Conservation (phyloP, 495 filamentous ascomycete species). For the Sporormia fimetaria region DNA sequence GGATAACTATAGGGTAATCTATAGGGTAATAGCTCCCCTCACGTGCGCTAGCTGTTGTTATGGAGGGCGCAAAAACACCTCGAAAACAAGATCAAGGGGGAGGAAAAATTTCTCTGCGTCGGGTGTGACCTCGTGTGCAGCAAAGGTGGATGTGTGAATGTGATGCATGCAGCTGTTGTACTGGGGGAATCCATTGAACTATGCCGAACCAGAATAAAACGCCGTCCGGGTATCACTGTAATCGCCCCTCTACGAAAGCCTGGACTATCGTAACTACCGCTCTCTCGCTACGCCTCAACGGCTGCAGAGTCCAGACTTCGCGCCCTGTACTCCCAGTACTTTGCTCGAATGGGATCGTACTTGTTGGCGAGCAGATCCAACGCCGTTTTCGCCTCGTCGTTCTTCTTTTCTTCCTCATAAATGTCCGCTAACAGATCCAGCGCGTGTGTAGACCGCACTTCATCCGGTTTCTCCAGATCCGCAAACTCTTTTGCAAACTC, state of each 20-base stretch:
- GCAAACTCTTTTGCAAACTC: constrained; percentile 60
- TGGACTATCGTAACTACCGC: not conserved
- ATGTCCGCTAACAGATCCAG: constrained; percentile 81
- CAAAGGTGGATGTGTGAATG: not conserved
- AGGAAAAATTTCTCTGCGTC: not conserved
- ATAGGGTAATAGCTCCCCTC: not conserved
- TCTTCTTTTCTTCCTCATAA: constrained; percentile 48
- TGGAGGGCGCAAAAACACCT: no score
- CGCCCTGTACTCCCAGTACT: constrained; percentile 84
- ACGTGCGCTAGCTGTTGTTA: not conserved
- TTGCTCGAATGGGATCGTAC: constrained; percentile 81
- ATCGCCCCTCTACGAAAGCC: not conserved
- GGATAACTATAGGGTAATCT: not conserved
- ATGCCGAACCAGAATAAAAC: constrained; percentile 2
- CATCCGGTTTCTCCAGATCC: constrained; percentile 34
- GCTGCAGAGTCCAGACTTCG: constrained; percentile 30
- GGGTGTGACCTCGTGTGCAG: not conserved
- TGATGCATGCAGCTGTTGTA: not conserved
- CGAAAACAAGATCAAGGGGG: not conserved
- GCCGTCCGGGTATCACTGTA: constrained; percentile 20
- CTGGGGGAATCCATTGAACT: not conserved
- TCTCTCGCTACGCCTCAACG: constrained; percentile 1
- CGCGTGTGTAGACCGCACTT: constrained; percentile 54
- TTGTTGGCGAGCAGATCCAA: constrained; percentile 64
- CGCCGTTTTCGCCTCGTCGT: constrained; percentile 49